phyloP scores from a whole-genome alignment of 495 filamentous ascomycete species.

The Penicillium taxi region DNA sequence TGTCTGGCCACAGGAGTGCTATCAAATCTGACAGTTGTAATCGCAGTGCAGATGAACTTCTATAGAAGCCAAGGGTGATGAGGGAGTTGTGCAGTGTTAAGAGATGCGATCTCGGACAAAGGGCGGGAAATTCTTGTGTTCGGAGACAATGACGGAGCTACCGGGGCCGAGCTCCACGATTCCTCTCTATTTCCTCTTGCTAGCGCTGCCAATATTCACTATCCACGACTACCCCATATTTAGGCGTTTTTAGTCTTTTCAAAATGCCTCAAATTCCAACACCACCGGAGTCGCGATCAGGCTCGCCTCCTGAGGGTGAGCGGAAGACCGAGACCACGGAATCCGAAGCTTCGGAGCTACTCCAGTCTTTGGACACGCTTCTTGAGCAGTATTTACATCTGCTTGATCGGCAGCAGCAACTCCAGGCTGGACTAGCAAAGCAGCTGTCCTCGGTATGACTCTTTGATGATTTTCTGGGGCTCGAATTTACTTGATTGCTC shows the following conservation, averaged over 20 bases:
- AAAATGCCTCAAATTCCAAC: constrained; percentile 33
- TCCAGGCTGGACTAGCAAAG: constrained; percentile 46
- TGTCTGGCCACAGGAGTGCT: too few relatives aligned
- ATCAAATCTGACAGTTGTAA: background rate
- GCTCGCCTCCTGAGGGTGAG: constrained; percentile 20
- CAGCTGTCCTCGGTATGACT: constrained; percentile 51
- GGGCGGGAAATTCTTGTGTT: constrained; percentile 37
- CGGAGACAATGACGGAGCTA: constrained; percentile 40
- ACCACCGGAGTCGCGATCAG: constrained; percentile 29
- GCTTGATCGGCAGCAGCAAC: constrained; percentile 59
- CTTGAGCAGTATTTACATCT: constrained; percentile 62
- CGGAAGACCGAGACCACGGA: constrained; percentile 13
- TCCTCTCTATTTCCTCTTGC: constrained; percentile 4
- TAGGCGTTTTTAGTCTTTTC: background rate
- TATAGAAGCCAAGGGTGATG: constrained; percentile 1
- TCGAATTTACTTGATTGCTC: constrained; percentile 8
- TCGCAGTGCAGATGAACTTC: background rate
- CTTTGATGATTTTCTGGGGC: background rate
- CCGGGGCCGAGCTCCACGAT: constrained; percentile 30
- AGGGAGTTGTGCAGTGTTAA: too few relatives aligned
- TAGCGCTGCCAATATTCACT: background rate
- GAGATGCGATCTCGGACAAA: constrained; percentile 6
- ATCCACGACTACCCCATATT: background rate
- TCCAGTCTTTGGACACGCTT: constrained; percentile 50
- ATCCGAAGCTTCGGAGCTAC: constrained; percentile 17